Evolutionary conservation across 2,329 filamentous ascomycete genomes (phyloP).

Genomic region (Sclerotinia spermophila): DNA sequence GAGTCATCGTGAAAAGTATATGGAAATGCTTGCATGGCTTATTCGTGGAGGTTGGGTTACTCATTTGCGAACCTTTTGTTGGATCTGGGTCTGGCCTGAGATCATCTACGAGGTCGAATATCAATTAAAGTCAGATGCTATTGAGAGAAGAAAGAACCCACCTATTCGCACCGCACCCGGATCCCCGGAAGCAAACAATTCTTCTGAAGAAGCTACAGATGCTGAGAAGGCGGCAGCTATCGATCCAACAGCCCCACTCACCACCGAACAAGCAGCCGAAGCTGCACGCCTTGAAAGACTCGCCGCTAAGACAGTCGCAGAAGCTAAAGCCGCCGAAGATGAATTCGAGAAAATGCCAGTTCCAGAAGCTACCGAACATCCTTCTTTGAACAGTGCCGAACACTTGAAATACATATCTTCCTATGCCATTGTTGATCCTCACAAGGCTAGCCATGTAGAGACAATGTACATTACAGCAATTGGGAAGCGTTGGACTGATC

Average conservation of each 20-base stretch:
- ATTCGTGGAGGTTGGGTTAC: constrained; percentile 91
- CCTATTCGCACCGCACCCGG: constrained; percentile 24
- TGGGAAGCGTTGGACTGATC: constrained; percentile 45
- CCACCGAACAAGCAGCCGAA: constrained; percentile 55
- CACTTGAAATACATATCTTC: constrained; percentile 58
- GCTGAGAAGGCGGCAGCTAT: constrained; percentile 17
- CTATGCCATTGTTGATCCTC: constrained; percentile 72
- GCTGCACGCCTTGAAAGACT: constrained; percentile 58
- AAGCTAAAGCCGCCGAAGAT: constrained; percentile 43
- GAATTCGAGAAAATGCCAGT: constrained; percentile 35
- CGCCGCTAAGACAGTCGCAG: constrained; percentile 51
- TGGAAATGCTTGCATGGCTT: constrained; percentile 90
- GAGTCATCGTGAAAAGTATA: constrained; percentile 80
- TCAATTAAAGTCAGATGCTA: constrained; percentile 59
- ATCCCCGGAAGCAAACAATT: constrained; percentile 12
- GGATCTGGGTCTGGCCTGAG: constrained; percentile 78
- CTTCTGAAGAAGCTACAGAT: constrained; percentile 18
- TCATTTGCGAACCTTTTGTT: constrained; percentile 86
- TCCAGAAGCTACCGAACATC: constrained; percentile 51
- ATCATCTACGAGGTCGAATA: constrained; percentile 78
- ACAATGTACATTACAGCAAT: constrained; percentile 67
- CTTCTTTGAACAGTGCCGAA: constrained; percentile 53
- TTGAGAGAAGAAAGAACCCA: constrained; percentile 36
- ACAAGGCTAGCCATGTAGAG: constrained; percentile 73
- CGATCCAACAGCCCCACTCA: constrained; percentile 39